These are phyloP conservation scores for Beauveria rudraprayagi DNA, from an alignment of 2,329 filamentous ascomycete species.

Conservation along the genomic window DNA sequence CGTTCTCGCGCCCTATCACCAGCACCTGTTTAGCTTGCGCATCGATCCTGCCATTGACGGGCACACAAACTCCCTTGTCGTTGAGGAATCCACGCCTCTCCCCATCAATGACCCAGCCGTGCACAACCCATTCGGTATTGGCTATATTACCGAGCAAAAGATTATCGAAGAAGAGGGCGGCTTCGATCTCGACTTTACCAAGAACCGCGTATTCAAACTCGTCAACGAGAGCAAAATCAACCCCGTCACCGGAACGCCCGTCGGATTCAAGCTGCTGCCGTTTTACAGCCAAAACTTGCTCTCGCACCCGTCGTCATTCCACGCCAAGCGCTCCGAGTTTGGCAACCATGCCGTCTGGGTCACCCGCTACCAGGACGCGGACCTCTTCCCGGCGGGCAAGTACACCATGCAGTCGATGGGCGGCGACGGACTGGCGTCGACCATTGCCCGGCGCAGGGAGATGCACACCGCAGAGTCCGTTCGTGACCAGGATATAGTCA, in stretches of 20 bases:
- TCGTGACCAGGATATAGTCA: slow-evolving; percentile 43
- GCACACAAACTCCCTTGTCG: slow-evolving; percentile 42
- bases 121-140: slow-evolving; percentile 45
- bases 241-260: slow-evolving; percentile 32
- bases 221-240: slow-evolving; percentile 37
- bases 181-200: slow-evolving; percentile 41
- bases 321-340: slow-evolving; percentile 34
- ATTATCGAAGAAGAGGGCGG: slow-evolving; percentile 35
- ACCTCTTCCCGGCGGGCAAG: slow-evolving; percentile 34
- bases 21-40: slow-evolving; percentile 58
- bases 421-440: slow-evolving; percentile 28
- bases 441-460: slow-evolving; percentile 18
- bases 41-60: slow-evolving; percentile 60
- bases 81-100: slow-evolving; percentile 33
- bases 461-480: slow-evolving; percentile 29
- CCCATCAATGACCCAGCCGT: slow-evolving; percentile 32
- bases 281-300: slow-evolving; percentile 38
- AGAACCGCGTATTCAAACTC: slow-evolving; percentile 41
- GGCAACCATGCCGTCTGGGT: slow-evolving; percentile 37
- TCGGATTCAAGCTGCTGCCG: slow-evolving; percentile 39
- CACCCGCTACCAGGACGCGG: slow-evolving; percentile 34
- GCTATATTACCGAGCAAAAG: slow-evolving; percentile 34
- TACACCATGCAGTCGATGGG: slow-evolving; percentile 41
- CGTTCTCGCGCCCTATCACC: slow-evolving; percentile 57
- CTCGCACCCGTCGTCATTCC: slow-evolving; percentile 30